Evolutionary conservation across 225 moss, liverwort and hornwort genomes (phyloP).

Genomic region (Takakia lepidozioides): DNA sequence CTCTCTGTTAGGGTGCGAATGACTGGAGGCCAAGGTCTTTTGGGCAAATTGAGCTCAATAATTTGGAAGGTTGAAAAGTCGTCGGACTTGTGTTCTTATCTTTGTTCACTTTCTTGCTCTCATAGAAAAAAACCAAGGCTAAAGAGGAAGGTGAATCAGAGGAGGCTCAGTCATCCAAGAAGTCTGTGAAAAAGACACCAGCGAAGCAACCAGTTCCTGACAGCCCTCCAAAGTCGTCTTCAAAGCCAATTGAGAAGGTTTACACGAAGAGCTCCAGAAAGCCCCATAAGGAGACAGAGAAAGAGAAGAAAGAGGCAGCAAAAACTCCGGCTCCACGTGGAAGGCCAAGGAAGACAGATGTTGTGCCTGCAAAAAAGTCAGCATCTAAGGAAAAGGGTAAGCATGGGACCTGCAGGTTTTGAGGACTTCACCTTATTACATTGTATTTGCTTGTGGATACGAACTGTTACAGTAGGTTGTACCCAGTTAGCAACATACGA

Average conservation of each 20-base stretch:
- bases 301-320: conserved; percentile 29
- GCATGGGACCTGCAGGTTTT: no score
- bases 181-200: not conserved
- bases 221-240: conserved; percentile 28
- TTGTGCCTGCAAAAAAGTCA: conserved; percentile 16
- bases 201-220: conserved; percentile 41
- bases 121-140: conserved; percentile 36
- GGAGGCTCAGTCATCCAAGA: conserved; percentile 6
- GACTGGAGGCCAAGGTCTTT: no score
- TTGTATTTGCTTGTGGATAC: no score
- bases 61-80: no score
- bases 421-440: no score
- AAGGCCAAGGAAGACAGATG: conserved; percentile 33
- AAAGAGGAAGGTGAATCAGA: conserved; percentile 17
- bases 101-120: no score
- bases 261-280: conserved; percentile 57
- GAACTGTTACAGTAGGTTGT: no score
- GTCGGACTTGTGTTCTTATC: no score
- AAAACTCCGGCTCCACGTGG: no score
- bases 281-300: conserved; percentile 27
- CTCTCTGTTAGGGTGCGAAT: no score
- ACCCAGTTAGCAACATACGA: no score
- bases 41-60: no score
- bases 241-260: conserved; percentile 63
- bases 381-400: conserved; percentile 10